phyloP scores from a whole-genome alignment of 495 filamentous ascomycete genomes.

The Chaetomidium leptoderma region DNA sequence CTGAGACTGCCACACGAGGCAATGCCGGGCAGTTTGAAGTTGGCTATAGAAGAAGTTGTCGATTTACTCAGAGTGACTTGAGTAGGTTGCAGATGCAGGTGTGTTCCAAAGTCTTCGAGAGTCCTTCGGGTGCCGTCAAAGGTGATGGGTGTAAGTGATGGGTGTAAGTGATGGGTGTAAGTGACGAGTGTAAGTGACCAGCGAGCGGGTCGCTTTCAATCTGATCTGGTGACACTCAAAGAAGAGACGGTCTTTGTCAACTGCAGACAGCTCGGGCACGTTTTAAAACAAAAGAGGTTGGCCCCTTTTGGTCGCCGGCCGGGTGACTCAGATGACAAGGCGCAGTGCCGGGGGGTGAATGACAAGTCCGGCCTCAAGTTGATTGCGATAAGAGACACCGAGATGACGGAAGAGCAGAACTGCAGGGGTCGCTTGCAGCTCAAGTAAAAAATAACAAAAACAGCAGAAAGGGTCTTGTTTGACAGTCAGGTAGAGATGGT shows the following conservation, averaged over 20 bases:
- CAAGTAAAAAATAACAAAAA: background rate
- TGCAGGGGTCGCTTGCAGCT: conserved; percentile 4
- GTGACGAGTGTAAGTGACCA: background rate
- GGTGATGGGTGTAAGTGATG: too few species aligned
- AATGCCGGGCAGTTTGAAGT: background rate
- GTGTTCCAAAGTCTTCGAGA: background rate
- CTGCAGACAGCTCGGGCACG: background rate
- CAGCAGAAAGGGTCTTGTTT: background rate
- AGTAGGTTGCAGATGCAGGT: too few species aligned
- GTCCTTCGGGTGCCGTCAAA: too few species aligned
- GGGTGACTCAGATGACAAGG: conserved; percentile 20
- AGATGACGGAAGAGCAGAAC: conserved; percentile 12
- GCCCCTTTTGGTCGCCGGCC: conserved; percentile 16
- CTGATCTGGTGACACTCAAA: background rate
- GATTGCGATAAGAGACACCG: conserved; percentile 13
- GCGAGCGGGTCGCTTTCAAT: background rate
- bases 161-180: background rate
- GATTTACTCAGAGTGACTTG: background rate
- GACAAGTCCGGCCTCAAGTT: background rate
- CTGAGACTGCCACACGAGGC: background rate
- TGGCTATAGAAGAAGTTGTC: background rate
- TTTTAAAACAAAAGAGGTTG: conserved; percentile 7
- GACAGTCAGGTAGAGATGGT: background rate
- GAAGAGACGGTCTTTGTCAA: background rate
- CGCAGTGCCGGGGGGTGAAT: conserved; percentile 4